A percentile compares a stretch with the other conserved stretches of the same genome.
phyloP scores from a whole-genome alignment of 495 filamentous ascomycete genomes.

The Bacidia rubella region DNA sequence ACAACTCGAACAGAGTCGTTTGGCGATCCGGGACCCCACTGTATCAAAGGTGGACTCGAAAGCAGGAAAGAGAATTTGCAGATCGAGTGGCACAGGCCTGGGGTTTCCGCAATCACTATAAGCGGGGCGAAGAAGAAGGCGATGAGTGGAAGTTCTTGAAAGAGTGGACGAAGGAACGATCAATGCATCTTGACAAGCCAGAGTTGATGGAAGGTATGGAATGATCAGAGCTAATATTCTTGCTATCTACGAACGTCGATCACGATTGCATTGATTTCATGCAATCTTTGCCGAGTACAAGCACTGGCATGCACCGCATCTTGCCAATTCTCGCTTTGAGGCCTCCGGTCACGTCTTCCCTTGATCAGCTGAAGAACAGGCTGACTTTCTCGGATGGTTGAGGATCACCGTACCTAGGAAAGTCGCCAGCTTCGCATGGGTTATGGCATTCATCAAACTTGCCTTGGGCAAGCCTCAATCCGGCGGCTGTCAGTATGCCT shows the following conservation, averaged over 20 bases:
- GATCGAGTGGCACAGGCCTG: constrained; percentile 77
- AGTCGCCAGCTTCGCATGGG: no score
- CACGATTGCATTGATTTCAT: no score
- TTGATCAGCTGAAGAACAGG: no score
- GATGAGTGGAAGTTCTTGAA: constrained; percentile 73
- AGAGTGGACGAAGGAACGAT: constrained; percentile 64
- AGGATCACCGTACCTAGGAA: no score
- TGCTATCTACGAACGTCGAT: background rate
- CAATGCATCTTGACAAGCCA: constrained; percentile 79
- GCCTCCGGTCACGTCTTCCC: no score
- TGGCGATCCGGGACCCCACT: constrained; percentile 74
- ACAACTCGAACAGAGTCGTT: constrained; percentile 81
- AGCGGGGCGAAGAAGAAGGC: constrained; percentile 80
- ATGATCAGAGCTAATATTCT: constrained; percentile 19
- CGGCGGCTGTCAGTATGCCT: no score
- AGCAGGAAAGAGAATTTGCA: constrained; percentile 82
- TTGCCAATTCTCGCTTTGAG: no score
- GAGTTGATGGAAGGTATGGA: constrained; percentile 89
- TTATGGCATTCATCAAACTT: no score
- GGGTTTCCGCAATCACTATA: constrained; percentile 72
- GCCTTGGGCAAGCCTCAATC: no score
- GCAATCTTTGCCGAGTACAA: no score
- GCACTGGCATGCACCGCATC: no score
- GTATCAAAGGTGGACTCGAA: constrained; percentile 73
- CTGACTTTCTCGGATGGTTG: no score